A percentile compares a stretch with the other conserved stretches of the same genome.
Conservation (phyloP, 768 basidiomycete species). For the Calocybe indica region DNA sequence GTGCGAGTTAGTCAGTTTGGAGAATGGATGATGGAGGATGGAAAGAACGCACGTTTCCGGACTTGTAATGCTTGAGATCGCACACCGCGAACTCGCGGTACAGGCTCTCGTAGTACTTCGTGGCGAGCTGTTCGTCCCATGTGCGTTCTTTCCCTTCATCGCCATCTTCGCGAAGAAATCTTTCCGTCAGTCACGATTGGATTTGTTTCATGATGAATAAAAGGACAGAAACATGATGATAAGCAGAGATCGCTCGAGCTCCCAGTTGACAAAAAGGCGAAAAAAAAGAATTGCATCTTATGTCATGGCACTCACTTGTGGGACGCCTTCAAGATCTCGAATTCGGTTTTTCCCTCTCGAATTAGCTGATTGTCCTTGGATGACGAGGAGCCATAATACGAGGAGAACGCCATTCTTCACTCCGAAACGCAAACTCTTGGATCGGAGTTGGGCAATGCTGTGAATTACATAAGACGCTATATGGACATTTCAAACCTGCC, state of each 20-base stretch:
- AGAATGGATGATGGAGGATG: background rate
- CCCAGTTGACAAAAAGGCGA: too few species aligned
- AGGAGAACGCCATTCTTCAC: too few species aligned
- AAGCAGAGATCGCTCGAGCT: too few species aligned
- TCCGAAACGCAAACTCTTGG: too few species aligned
- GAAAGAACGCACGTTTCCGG: conserved; percentile 60
- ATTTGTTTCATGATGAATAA: too few species aligned
- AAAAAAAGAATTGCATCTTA: background rate
- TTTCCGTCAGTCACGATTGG: conserved; percentile 19
- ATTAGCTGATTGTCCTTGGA: conserved; percentile 12
- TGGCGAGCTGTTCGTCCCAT: conserved; percentile 85
- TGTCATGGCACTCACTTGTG: conserved; percentile 45
- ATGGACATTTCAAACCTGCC: too few species aligned
- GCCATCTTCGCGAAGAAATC: conserved; percentile 73
- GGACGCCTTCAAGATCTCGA: conserved; percentile 68
- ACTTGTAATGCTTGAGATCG: conserved; percentile 95
- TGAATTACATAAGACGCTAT: too few species aligned
- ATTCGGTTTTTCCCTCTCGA: conserved; percentile 45
- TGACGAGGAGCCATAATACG: too few species aligned
- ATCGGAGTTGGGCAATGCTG: too few species aligned
- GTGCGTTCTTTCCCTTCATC: conserved; percentile 31
- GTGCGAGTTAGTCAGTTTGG: background rate
- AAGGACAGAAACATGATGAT: too few species aligned
- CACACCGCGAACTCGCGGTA: conserved; percentile 92
- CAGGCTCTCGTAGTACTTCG: conserved; percentile 82